Conservation (phyloP, 306 rosid genomes). For the Pyrus communis region DNA sequence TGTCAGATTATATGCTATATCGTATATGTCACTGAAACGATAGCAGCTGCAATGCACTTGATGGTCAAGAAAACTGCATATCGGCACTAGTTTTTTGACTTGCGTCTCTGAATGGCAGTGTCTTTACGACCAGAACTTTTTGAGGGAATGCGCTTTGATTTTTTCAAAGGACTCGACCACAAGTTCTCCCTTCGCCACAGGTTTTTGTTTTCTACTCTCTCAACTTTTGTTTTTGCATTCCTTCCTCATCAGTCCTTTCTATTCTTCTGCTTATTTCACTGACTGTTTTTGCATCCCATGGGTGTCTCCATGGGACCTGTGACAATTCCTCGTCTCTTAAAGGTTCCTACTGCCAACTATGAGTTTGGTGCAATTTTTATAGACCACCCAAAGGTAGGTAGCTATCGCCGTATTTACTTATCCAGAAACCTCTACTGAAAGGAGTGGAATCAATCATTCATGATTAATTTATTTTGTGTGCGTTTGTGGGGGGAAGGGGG, state of each 20-base stretch:
- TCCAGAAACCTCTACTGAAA: neutral
- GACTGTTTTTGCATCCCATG: neutral
- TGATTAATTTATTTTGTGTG: neutral
- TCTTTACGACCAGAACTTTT: slow-evolving; percentile 78
- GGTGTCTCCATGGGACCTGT: slow-evolving; percentile 84
- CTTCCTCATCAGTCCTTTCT: neutral
- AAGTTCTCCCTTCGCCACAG: slow-evolving; percentile 87
- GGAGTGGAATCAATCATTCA: neutral
- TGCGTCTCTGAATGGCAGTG: slow-evolving; percentile 38
- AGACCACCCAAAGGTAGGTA: slow-evolving; percentile 75
- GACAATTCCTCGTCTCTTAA: slow-evolving; percentile 70
- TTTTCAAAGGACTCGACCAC: slow-evolving; percentile 69
- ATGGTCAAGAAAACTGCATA: neutral
- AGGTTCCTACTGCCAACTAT: slow-evolving; percentile 73
- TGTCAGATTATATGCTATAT: no score
- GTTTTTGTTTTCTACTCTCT: slow-evolving; percentile 16
- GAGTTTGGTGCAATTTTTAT: slow-evolving; percentile 90
- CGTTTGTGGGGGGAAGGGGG: neutral
- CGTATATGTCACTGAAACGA: no score
- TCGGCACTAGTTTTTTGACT: neutral
- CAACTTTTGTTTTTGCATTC: neutral
- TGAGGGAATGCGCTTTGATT: slow-evolving; percentile 94
- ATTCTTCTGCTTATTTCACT: neutral
- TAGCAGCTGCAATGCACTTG: no score
- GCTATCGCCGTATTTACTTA: neutral